Conservation (phyloP, 768 basidiomycete genomes). For the Trametes cubensis region DNA sequence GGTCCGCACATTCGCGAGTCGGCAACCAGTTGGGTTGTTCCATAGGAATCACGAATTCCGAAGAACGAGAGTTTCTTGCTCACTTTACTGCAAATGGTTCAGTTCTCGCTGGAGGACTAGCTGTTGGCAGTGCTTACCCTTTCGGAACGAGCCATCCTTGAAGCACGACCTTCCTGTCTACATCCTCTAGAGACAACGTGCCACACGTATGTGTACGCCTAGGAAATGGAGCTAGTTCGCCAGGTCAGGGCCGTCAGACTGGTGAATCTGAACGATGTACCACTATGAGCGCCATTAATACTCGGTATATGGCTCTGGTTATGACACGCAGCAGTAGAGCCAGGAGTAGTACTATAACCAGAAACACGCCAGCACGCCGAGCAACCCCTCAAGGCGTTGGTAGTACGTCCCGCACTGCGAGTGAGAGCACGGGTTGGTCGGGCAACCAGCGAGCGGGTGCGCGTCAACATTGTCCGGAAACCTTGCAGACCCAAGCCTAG, state of each 20-base stretch:
- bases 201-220: conserved; percentile 33
- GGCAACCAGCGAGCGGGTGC: no score
- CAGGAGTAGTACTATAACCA: no score
- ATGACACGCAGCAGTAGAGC: no score
- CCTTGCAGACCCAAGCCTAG: no score
- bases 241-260: background rate
- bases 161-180: conserved; percentile 56
- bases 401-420: no score
- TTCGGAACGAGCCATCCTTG: conserved; percentile 83
- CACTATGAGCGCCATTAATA: background rate
- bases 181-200: conserved; percentile 25
- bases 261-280: background rate
- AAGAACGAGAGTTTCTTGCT: conserved; percentile 79
- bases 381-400: background rate
- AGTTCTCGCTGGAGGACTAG: conserved; percentile 5
- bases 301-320: background rate
- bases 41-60: conserved; percentile 78
- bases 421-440: no score
- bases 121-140: conserved; percentile 56
- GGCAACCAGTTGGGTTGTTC: conserved; percentile 78
- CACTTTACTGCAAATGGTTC: conserved; percentile 55
- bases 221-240: conserved; percentile 28
- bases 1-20: conserved; percentile 39
- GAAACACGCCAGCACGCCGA: background rate
- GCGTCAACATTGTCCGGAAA: no score